phyloP scores from a whole-genome alignment of 192 early-diverging fungal genomes.

The Gryganskiella cystojenkinii region DNA sequence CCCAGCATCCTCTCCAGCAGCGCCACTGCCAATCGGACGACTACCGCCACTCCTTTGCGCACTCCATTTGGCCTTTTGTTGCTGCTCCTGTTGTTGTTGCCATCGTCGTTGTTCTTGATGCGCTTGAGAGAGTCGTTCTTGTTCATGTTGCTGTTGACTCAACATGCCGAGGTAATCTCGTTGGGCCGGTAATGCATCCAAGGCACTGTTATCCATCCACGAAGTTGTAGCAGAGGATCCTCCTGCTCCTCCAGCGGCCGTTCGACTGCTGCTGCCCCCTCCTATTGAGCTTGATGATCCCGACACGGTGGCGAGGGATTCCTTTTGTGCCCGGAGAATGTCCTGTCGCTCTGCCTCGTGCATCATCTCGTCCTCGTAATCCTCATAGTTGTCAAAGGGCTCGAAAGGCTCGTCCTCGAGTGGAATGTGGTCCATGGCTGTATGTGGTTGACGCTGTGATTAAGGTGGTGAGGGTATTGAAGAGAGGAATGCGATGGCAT shows the following conservation, averaged over 20 bases:
- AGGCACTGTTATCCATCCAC: not conserved
- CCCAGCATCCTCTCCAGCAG: constrained; percentile 1
- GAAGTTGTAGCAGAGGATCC: not conserved
- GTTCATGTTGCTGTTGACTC: not conserved
- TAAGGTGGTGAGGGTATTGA: not conserved
- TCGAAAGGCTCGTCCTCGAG: constrained; percentile 41
- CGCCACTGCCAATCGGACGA: constrained; percentile 15
- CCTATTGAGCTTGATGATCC: not conserved
- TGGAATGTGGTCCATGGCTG: constrained; percentile 32
- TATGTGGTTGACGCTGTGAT: not conserved
- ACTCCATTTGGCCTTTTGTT: not conserved
- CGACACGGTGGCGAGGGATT: not conserved
- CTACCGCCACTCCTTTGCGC: not conserved
- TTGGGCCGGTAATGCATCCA: constrained; percentile 23
- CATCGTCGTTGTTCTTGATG: not conserved
- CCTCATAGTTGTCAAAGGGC: constrained; percentile 42
- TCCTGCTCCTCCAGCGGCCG: not conserved
- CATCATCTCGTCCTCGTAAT: constrained; percentile 43
- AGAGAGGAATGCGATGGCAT: not conserved
- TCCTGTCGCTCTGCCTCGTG: constrained; percentile 25
- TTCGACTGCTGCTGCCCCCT: not conserved
- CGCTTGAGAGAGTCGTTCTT: not conserved
- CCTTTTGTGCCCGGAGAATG: too few relatives aligned
- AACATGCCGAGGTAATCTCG: constrained; percentile 29
- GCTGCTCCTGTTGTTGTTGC: constrained; percentile 2